These are phyloP conservation scores for Cyberlindnera euphorbiiphila DNA, from an alignment of 805 yeast species.

Conservation along the genomic window DNA sequence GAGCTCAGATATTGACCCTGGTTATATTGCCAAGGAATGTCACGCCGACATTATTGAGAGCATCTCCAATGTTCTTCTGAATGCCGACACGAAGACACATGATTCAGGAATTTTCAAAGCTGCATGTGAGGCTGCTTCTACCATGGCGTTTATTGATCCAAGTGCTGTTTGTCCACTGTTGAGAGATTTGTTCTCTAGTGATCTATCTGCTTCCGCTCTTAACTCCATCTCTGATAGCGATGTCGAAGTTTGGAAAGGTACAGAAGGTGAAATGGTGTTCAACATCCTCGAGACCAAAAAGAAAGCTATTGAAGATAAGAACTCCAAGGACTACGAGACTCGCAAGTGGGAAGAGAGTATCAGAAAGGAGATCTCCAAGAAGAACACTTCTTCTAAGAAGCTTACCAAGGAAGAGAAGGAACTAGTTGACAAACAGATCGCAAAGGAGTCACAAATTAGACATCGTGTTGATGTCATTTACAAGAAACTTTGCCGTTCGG, in stretches of 20 bases:
- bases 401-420: conserved; percentile 74
- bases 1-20: conserved; percentile 61
- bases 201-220: conserved; percentile 31
- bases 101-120: conserved; percentile 46
- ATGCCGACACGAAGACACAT: conserved; percentile 18
- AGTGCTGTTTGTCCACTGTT: conserved; percentile 50
- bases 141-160: conserved; percentile 58
- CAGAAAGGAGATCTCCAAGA: conserved; percentile 66
- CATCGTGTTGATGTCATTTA: conserved; percentile 37
- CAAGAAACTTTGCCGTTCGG: conserved; percentile 41
- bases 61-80: conserved; percentile 21
- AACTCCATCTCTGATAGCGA: conserved; percentile 43
- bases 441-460: conserved; percentile 58
- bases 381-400: conserved; percentile 47
- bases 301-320: conserved; percentile 53
- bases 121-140: conserved; percentile 44
- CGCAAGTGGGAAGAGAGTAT: conserved; percentile 86
- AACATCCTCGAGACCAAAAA: conserved; percentile 52
- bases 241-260: conserved; percentile 60
- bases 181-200: conserved; percentile 37
- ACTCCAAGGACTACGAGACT: conserved; percentile 80
- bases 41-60: conserved; percentile 22
- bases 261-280: conserved; percentile 66
- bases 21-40: conserved; percentile 40
- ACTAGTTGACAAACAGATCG: conserved; percentile 57